phyloP scores from a whole-genome alignment of 441 rosid genomes.

The Populus hybrid region DNA sequence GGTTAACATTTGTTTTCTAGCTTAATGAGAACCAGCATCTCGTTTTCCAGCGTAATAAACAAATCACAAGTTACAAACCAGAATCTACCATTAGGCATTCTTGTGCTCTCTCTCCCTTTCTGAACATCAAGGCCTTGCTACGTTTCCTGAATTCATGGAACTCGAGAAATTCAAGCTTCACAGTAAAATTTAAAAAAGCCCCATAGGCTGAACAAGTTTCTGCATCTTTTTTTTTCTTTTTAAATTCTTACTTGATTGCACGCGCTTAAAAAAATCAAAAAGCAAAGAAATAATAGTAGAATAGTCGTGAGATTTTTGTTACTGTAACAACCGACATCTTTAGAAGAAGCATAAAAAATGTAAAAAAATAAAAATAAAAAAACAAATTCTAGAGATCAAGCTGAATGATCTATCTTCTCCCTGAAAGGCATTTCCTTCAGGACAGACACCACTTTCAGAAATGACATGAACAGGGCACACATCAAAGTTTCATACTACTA shows the following conservation, averaged over 20 bases:
- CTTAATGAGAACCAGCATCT: background rate
- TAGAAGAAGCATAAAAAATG: background rate
- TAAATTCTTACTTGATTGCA: background rate
- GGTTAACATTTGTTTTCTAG: background rate
- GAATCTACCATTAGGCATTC: background rate
- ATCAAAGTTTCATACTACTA: constrained; percentile 18
- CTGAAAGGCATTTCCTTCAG: background rate
- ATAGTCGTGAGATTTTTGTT: background rate
- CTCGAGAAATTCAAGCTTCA: background rate
- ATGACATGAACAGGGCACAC: background rate
- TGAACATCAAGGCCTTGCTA: background rate
- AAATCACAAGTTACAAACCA: background rate
- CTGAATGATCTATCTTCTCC: background rate
- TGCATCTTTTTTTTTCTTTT: background rate
- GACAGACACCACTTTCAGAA: background rate
- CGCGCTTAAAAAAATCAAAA: too few relatives aligned
- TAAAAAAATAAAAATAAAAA: too few relatives aligned
- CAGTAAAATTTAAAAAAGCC: background rate
- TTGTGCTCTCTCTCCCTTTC: background rate
- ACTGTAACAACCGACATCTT: background rate
- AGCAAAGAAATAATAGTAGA: background rate
- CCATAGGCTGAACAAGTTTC: background rate
- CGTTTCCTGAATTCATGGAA: background rate
- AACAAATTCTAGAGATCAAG: background rate
- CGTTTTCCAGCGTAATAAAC: background rate